Base-by-base conservation (phyloP, 2,329 filamentous ascomycete genomes). In the Epichloe aotearoae region DNA sequence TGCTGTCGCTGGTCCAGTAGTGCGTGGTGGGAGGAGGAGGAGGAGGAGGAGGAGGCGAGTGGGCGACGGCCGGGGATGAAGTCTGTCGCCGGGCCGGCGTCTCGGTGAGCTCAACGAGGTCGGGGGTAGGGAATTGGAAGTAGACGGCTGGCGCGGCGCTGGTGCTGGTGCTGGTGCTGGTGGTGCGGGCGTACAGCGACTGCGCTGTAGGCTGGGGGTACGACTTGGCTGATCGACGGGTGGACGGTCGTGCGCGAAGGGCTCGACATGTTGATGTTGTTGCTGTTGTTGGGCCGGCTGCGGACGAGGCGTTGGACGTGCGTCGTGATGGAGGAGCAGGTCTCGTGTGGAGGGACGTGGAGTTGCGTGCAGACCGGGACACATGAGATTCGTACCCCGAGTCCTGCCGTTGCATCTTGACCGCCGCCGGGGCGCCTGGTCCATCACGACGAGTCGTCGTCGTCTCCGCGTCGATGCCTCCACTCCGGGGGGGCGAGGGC, bases 1-100 rank as follows among this genome's bases (percentile, higher is more conserved):
- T 83, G 49, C 71, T 71, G 59, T 83, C 77, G 58, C 77, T 82
- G 1, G 79, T 83, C 80, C 80, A 84, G 65, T 83, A 84, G 59
- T 83, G 78, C 1, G 77, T 78, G 3, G 80, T 82, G 56, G 75
- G 73, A 4, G 77, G 79, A 2, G 70, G 68, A 3, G 69, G 79
- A 2, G 70, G 68, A 3, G 69, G 80, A 82, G 56, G 73, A 4
- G 77, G 79, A 2, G 69, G 64, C 10, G 26, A 30, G 10, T 30
- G 36, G 68, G 66, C 2, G 55, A 40, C 52, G 56, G 19, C 11
- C 36, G 14, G 36, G 14, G 7, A n/a, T 8, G 36, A 38, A n/a
- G 12, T 5, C 5, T 5, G 42, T 19, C 2, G 14, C n/a, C 36
- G 49, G 5, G 30, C 12, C 17, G 50, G 11, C 14, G 30, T 47